Evolutionary conservation across 352 stramenopile species (phyloP).

Genomic region (Phytophthora foliorum): DNA sequence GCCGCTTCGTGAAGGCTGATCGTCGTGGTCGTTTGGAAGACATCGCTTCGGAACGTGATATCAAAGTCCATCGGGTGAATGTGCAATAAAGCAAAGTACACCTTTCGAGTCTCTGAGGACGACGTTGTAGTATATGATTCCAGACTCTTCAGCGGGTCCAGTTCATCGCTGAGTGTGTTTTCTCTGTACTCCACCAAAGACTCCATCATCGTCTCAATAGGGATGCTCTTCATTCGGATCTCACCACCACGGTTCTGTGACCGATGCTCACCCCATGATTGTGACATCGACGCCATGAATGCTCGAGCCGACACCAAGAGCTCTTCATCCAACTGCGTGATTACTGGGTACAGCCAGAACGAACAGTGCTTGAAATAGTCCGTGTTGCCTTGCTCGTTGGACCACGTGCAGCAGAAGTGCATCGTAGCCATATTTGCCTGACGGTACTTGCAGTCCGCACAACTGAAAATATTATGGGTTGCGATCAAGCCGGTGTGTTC

Average conservation of each 20-base stretch:
- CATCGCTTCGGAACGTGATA: conserved; percentile 90
- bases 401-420: conserved; percentile 92
- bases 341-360: conserved; percentile 88
- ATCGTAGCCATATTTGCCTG: conserved; percentile 83
- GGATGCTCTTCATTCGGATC: conserved; percentile 85
- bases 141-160: conserved; percentile 84
- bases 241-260: conserved; percentile 78
- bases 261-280: conserved; percentile 73
- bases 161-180: conserved; percentile 79
- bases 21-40: conserved; percentile 77
- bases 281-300: conserved; percentile 80
- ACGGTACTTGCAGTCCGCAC: conserved; percentile 85
- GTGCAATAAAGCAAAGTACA: conserved; percentile 91
- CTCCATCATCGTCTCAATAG: conserved; percentile 86
- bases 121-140: conserved; percentile 71
- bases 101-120: conserved; percentile 79
- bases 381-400: conserved; percentile 89
- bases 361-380: conserved; percentile 93
- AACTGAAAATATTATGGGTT: conserved; percentile 83
- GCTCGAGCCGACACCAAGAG: conserved; percentile 75
- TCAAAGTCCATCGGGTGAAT: conserved; percentile 91
- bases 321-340: conserved; percentile 89
- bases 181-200: conserved; percentile 80
- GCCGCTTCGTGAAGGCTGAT: conserved; percentile 68
- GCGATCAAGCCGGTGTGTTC: conserved; percentile 60